Percentiles rank a stretch among this genome's conserved stretches.
These are phyloP conservation scores for Scopulariopsis brevicaulis DNA, from an alignment of 2,329 filamentous ascomycete species.

Conservation along the genomic window DNA sequence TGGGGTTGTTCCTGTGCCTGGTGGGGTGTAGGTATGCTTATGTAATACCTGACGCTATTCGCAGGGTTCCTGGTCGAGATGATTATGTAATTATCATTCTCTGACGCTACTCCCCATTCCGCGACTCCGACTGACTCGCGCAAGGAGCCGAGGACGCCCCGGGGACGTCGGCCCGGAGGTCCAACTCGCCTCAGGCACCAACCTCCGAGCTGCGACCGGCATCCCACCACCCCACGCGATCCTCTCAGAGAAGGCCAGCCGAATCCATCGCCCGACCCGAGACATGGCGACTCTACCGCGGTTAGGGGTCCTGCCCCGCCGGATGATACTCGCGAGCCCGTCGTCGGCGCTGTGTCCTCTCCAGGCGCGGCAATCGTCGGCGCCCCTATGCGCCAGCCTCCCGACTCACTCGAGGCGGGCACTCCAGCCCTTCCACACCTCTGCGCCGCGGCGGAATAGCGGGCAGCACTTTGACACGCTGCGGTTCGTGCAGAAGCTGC, in stretches of 20 bases:
- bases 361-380: conserved; percentile 1
- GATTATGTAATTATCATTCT: too few species aligned
- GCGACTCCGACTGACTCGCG: too few species aligned
- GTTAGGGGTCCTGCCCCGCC: not conserved
- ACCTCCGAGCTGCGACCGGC: not conserved
- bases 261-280: not conserved
- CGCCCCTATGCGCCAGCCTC: conserved; percentile 4
- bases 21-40: not conserved
- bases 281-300: conserved; percentile 7
- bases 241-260: not conserved
- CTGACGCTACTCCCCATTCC: too few species aligned
- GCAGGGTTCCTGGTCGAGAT: too few species aligned
- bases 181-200: not conserved
- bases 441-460: conserved; percentile 30
- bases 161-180: too few species aligned
- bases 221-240: not conserved
- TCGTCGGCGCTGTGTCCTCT: not conserved
- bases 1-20: not conserved
- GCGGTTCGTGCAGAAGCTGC: conserved; percentile 86
- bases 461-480: conserved; percentile 98
- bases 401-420: not conserved
- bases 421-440: conserved; percentile 54
- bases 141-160: too few species aligned
- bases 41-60: not conserved
- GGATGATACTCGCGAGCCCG: not conserved